Percentiles rank a stretch among this genome's conserved stretches.
These are phyloP conservation scores for Aspergillus felis DNA, from an alignment of 2,329 filamentous ascomycete species.

Conservation along the genomic window DNA sequence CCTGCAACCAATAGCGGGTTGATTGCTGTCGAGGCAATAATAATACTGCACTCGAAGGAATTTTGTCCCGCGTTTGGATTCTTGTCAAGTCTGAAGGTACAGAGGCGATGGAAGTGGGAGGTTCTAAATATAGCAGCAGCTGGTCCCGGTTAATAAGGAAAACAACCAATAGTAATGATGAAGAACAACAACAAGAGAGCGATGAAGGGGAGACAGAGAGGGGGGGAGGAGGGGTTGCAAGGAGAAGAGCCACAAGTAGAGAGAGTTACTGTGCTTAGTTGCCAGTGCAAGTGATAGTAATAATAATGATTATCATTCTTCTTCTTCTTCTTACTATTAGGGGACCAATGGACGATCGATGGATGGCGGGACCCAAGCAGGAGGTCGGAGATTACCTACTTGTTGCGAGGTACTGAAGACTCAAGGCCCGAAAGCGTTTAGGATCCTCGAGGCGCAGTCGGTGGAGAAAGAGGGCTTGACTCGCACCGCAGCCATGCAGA, in stretches of 20 bases:
- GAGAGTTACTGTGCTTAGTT: constrained; percentile 11
- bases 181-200: constrained; percentile 10
- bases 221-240: constrained; percentile 1
- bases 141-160: constrained; percentile 13
- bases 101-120: constrained; percentile 17
- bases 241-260: constrained; percentile 10
- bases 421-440: constrained; percentile 15
- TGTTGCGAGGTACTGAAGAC: constrained; percentile 3
- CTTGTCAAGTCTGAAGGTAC: constrained; percentile 7
- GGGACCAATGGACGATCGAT: neutral
- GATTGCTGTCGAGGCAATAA: neutral
- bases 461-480: constrained; percentile 9
- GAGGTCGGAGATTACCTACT: constrained; percentile 20
- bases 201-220: neutral
- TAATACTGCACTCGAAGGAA: neutral
- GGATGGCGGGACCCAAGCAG: neutral
- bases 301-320: neutral
- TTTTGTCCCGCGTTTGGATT: neutral
- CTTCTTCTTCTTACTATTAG: neutral
- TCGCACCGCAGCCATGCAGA: neutral
- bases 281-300: neutral
- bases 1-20: neutral
- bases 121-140: constrained; percentile 36
- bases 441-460: constrained; percentile 25
- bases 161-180: constrained; percentile 20